Evolutionary conservation across 139 green algal genomes (phyloP).

Genomic region (Volvox reticuliferus): DNA sequence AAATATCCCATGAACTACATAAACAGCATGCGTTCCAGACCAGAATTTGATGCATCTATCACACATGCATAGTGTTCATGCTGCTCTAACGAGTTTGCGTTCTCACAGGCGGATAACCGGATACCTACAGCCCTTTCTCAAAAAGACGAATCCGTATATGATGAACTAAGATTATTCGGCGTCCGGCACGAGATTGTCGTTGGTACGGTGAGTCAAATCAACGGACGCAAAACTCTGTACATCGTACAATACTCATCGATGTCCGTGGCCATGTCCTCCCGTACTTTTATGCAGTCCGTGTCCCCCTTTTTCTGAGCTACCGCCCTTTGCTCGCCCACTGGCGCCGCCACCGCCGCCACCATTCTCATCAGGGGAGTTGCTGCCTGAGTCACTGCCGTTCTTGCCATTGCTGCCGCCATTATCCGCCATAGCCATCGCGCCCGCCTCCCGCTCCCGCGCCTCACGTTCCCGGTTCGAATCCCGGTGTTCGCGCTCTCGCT

Average conservation of each 20-base stretch:
- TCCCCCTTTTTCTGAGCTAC: not conserved
- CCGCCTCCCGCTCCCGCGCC: constrained; percentile 4
- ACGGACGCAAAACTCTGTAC: not conserved
- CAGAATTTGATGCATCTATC: no score
- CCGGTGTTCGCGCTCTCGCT: constrained; percentile 1
- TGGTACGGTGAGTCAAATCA: not conserved
- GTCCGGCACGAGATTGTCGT: not conserved
- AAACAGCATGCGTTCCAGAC: no score
- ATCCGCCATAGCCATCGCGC: not conserved
- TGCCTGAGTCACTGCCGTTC: constrained; percentile 69
- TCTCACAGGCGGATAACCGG: no score
- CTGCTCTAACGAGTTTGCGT: no score
- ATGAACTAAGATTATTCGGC: not conserved
- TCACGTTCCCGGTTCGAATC: not conserved
- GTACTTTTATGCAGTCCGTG: constrained; percentile 11
- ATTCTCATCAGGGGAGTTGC: constrained; percentile 66
- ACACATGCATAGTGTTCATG: no score
- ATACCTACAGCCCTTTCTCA: no score
- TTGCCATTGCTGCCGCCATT: constrained; percentile 40
- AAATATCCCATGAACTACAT: no score
- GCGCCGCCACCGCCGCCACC: constrained; percentile 9
- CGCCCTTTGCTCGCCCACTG: constrained; percentile 4
- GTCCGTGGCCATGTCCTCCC: constrained; percentile 4
- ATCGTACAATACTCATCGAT: not conserved
- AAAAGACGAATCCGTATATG: not conserved